A percentile compares a stretch with the other conserved stretches of the same genome.
Evolutionary conservation across 148 eudicot genomes (phyloP).

Genomic region (Rhododendron williamsianum): DNA sequence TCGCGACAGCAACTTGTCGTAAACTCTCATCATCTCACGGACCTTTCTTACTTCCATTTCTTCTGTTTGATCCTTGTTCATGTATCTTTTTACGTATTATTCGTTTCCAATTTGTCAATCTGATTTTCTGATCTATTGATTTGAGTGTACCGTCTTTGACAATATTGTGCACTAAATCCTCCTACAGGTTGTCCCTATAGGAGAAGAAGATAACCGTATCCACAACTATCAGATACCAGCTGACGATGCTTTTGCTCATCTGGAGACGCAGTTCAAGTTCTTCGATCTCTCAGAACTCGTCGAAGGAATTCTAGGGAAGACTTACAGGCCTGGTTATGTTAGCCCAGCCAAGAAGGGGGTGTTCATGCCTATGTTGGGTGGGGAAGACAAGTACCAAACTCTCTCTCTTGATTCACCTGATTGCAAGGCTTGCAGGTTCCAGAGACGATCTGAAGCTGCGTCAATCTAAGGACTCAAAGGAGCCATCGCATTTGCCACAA

Average conservation of each 20-base stretch:
- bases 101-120: not conserved
- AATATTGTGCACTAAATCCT: not conserved
- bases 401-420: constrained; percentile 30
- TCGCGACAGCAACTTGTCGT: no score
- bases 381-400: constrained; percentile 45
- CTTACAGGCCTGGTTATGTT: constrained; percentile 40
- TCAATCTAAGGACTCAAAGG: constrained; percentile 2
- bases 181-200: constrained; percentile 19
- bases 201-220: constrained; percentile 27
- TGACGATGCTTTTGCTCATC: constrained; percentile 44
- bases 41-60: not conserved
- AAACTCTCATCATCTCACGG: no score
- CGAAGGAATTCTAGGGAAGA: constrained; percentile 45
- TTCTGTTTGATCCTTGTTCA: not conserved
- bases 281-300: constrained; percentile 27
- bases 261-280: constrained; percentile 41
- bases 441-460: constrained; percentile 17
- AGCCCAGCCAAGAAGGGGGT: constrained; percentile 45
- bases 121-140: not conserved
- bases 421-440: constrained; percentile 38
- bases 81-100: not conserved
- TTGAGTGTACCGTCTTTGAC: not conserved
- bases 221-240: constrained; percentile 45
- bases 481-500: not conserved
- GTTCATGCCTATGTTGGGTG: constrained; percentile 52